Evolutionary conservation across 768 basidiomycete genomes (phyloP), one percentile per base, ranked within the genome.

Genomic region (Ramaria sp.): DNA sequence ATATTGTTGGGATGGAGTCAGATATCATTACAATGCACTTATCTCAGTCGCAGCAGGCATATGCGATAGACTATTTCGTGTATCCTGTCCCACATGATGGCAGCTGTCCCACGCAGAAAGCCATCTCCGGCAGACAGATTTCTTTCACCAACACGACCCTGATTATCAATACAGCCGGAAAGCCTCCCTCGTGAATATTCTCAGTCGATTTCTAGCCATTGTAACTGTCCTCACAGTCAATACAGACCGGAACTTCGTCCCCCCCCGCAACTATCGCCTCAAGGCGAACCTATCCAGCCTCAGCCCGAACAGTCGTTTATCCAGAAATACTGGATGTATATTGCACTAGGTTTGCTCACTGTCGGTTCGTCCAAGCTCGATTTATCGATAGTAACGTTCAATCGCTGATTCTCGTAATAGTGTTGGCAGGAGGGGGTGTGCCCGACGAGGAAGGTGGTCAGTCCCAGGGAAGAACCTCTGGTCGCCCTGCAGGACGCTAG

Each of bases 301-400:
- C 64, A 71, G 32, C 75, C 77, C 0, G 88, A 94, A 63, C 86
- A 91, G 67, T 71, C 80, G 10, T 89, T 93, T 67, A 55, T 92
- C 39, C 85, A 89, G 62, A 93, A 92, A 65, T 94, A 94, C 66
- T 94, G 92, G 92, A 72, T 92, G 67, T 92, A 91, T 61, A 77
- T 89, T 36, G 69, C 75, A 39, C 73, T 80, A 3, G 65, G 78
- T 42, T 65, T 84, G 9, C 62, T 85, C 16, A 77, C 81, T 42
- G 62, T 85, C n/a, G 43, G 53, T 36, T 15, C 27, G 18, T 20
- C 55, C 58, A 27, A 51, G 59, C 59, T 12, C 15, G 16, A 20
- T 22, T 22, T 51, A 2, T 13, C 9, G 9, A 13, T 25, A 27
- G n/a, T 18, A 12, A 27, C 27, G 10, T 32, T 45, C 15, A 44